phyloP scores from a whole-genome alignment of 164 flowering plant species.

The Nymphaea thermarum region DNA sequence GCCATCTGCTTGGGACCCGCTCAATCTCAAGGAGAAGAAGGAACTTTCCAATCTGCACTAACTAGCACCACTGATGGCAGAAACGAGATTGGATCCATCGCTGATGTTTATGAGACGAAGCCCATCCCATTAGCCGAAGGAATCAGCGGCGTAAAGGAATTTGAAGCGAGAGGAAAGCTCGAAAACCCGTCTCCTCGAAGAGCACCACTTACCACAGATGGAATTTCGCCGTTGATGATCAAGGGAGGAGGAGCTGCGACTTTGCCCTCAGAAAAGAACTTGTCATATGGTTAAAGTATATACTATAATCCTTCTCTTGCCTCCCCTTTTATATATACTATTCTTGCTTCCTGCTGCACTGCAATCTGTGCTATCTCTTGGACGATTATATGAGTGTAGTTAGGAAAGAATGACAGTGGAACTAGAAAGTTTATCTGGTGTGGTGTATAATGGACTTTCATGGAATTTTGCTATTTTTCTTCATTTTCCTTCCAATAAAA shows the following conservation, averaged over 20 bases:
- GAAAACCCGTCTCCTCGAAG: slow-evolving; percentile 75
- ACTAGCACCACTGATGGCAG: background rate
- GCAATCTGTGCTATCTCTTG: background rate
- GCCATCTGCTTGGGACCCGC: background rate
- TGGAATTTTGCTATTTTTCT: background rate
- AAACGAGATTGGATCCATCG: slow-evolving; percentile 3
- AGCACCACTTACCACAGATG: slow-evolving; percentile 17
- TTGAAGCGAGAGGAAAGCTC: slow-evolving; percentile 30
- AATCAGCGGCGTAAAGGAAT: slow-evolving; percentile 7
- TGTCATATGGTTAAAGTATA: slow-evolving; percentile 39
- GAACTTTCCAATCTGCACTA: background rate
- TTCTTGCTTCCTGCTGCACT: background rate
- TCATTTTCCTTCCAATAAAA: slow-evolving; percentile 7
- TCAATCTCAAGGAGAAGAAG: slow-evolving; percentile 3
- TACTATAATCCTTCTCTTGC: background rate
- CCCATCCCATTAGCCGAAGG: background rate
- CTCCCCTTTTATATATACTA: background rate
- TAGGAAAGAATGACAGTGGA: background rate
- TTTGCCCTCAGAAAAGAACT: slow-evolving; percentile 29
- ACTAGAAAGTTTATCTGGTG: background rate
- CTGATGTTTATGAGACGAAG: slow-evolving; percentile 4
- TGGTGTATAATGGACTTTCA: background rate
- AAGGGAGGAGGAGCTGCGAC: slow-evolving; percentile 9
- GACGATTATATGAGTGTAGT: background rate
- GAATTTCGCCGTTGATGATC: slow-evolving; percentile 26